phyloP scores from a whole-genome alignment of 345 rosid genomes.

The Rhizophora apiculata region DNA sequence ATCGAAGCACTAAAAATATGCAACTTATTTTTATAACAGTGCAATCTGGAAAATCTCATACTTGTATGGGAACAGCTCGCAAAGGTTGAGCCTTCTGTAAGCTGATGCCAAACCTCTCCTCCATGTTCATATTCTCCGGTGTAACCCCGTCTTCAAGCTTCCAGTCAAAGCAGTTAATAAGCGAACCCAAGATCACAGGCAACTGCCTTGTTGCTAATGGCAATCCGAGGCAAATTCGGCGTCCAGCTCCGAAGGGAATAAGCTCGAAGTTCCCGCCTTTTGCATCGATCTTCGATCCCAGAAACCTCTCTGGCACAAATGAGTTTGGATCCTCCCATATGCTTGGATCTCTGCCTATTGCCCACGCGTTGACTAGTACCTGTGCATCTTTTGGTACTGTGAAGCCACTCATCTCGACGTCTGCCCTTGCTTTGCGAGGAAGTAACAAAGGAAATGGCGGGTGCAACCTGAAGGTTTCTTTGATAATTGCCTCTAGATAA shows the following conservation, averaged over 20 bases:
- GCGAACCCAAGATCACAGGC: constrained; percentile 37
- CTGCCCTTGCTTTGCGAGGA: constrained; percentile 36
- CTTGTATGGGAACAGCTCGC: constrained; percentile 24
- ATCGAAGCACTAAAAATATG: too few species aligned
- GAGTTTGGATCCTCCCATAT: constrained; percentile 32
- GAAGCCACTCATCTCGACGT: constrained; percentile 29
- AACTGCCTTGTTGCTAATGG: constrained; percentile 40
- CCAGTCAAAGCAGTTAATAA: constrained; percentile 45
- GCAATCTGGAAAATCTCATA: neutral
- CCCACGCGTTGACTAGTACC: constrained; percentile 48
- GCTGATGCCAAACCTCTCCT: constrained; percentile 37
- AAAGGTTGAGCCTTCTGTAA: constrained; percentile 36
- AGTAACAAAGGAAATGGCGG: constrained; percentile 36
- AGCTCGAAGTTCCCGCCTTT: constrained; percentile 36
- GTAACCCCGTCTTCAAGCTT: constrained; percentile 28
- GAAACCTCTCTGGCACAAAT: constrained; percentile 44
- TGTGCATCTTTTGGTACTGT: constrained; percentile 40
- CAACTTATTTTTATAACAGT: too few species aligned
- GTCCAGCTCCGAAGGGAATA: constrained; percentile 43
- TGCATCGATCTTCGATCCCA: constrained; percentile 33
- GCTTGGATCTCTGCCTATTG: constrained; percentile 43
- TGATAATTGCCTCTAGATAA: constrained; percentile 42
- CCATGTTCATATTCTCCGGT: constrained; percentile 31
- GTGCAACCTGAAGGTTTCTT: constrained; percentile 55
- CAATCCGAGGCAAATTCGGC: constrained; percentile 49